Evolutionary conservation across 2,329 filamentous ascomycete genomes (phyloP).

Genomic region (Beauveria australis): DNA sequence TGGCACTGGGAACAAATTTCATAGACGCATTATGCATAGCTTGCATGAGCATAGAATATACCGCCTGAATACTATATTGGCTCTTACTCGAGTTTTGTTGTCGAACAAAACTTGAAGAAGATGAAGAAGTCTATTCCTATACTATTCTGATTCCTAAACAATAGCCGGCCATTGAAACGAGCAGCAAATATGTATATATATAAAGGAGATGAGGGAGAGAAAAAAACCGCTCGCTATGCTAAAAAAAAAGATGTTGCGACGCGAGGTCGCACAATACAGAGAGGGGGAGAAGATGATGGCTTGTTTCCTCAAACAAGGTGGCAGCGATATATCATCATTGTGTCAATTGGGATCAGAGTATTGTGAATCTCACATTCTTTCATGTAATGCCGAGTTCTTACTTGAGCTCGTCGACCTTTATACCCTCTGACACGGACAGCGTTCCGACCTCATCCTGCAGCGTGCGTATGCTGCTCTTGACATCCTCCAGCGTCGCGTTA

Average conservation of each 20-base stretch:
- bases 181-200: not conserved
- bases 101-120: not conserved
- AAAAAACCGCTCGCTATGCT: conserved; percentile 10
- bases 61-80: not conserved
- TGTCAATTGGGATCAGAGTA: no score
- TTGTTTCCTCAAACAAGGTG: not conserved
- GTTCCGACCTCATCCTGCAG: conserved; percentile 17
- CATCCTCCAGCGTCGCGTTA: conserved; percentile 28
- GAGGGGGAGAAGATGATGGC: not conserved
- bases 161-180: not conserved
- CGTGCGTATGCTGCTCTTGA: conserved; percentile 24
- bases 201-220: not conserved
- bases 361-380: no score
- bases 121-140: not conserved
- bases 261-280: not conserved
- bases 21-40: conserved; percentile 10
- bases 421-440: not conserved
- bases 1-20: not conserved
- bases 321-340: not conserved
- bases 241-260: not conserved
- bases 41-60: conserved; percentile 9
- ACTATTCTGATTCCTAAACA: not conserved
- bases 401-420: conserved; percentile 2
- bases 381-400: not conserved
- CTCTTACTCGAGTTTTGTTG: not conserved